Conservation (phyloP, 805 yeast genomes). For the Saccharomycopsis selenospora region DNA sequence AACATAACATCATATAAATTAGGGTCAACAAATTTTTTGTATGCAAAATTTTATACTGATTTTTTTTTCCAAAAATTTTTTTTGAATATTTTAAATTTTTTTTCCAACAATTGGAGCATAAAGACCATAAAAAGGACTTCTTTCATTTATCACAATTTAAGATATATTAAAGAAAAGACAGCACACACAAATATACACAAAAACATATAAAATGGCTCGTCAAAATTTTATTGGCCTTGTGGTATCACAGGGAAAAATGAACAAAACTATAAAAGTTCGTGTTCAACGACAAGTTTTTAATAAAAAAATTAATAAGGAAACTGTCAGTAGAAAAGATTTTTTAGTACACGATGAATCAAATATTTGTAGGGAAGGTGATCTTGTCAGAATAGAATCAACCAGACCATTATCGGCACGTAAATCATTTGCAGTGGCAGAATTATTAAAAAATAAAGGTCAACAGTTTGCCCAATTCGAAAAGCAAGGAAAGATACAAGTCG, state of each 20-base stretch:
- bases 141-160: too few relatives aligned
- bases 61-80: too few relatives aligned
- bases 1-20: too few relatives aligned
- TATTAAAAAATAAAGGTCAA: constrained; percentile 82
- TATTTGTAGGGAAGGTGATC: constrained; percentile 88
- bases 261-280: constrained; percentile 89
- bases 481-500: constrained; percentile 62
- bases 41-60: too few relatives aligned
- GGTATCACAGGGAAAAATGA: constrained; percentile 93
- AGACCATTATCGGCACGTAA: constrained; percentile 80
- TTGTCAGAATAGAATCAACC: constrained; percentile 85
- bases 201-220: constrained; percentile 61
- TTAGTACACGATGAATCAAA: constrained; percentile 92
- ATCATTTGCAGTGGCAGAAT: constrained; percentile 87
- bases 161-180: too few relatives aligned
- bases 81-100: too few relatives aligned
- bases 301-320: constrained; percentile 63
- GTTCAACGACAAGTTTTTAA: constrained; percentile 73
- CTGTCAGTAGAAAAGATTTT: constrained; percentile 71
- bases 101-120: too few relatives aligned
- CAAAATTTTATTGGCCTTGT: constrained; percentile 90
- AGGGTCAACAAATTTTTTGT: too few relatives aligned
- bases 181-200: too few relatives aligned
- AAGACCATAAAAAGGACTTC: too few relatives aligned
- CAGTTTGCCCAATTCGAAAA: constrained; percentile 76